Conservation (phyloP, 768 basidiomycete species). For the Rhodosporidiobolus sp. region DNA sequence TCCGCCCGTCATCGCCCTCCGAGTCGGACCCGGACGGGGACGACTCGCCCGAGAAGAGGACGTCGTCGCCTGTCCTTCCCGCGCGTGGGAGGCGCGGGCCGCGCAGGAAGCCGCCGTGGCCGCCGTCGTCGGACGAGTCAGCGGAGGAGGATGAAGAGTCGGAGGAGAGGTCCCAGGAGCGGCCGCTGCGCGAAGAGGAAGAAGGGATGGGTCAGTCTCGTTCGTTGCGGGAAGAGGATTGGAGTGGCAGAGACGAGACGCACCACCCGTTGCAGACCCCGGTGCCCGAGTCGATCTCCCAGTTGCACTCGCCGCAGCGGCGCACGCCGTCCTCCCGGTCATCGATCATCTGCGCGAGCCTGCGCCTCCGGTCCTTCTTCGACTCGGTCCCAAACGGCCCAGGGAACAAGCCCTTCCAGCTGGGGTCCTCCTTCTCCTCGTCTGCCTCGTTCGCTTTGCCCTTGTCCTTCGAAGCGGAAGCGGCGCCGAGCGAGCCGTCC, state of each 20-base stretch:
- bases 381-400: conserved; percentile 12
- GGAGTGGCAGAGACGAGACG: not conserved
- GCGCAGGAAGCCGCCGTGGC: not conserved
- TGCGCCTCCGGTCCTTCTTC: conserved; percentile 3
- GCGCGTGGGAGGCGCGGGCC: not conserved
- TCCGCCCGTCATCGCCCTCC: conserved; percentile 3
- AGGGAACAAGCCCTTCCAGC: conserved; percentile 24
- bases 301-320: conserved; percentile 34
- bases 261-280: conserved; percentile 37
- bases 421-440: conserved; percentile 3
- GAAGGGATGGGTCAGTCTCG: not conserved
- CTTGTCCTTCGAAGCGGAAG: not conserved
- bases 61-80: conserved; percentile 3
- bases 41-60: not conserved
- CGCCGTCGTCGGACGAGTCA: not conserved
- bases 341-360: conserved; percentile 24
- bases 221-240: not conserved
- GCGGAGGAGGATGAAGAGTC: not conserved
- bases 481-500: not conserved
- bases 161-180: conserved; percentile 5
- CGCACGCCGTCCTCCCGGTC: conserved; percentile 35
- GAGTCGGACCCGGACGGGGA: too few species aligned
- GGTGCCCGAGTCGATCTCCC: conserved; percentile 31
- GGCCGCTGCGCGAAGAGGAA: conserved; percentile 2
- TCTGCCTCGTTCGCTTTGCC: conserved; percentile 14